Conservation (phyloP, 768 basidiomycete genomes). For the Suillus cothurnatus region DNA sequence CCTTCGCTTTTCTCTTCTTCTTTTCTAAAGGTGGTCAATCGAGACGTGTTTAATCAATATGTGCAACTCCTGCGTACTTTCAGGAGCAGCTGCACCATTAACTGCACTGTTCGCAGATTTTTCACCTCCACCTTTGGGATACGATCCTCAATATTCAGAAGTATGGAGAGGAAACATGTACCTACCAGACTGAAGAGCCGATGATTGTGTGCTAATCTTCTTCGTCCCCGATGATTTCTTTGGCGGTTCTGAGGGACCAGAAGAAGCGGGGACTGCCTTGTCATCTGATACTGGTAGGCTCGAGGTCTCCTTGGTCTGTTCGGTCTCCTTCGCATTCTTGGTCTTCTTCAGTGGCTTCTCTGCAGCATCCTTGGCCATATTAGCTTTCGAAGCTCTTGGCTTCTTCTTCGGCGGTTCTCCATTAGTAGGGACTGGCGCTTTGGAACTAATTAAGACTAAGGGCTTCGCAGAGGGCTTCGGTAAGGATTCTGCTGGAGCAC, state of each 20-base stretch:
- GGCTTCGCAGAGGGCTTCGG: slow-evolving; percentile 9
- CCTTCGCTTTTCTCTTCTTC: background rate
- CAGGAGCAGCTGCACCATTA: background rate
- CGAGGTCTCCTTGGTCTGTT: background rate
- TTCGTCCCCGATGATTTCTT: background rate
- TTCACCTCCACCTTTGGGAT: background rate
- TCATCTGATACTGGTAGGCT: background rate
- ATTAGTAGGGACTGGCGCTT: background rate
- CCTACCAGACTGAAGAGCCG: background rate
- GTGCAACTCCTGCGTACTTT: slow-evolving; percentile 1
- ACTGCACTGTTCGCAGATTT: background rate
- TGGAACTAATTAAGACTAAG: background rate
- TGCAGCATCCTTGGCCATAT: background rate
- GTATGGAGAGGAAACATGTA: no score
- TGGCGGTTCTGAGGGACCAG: background rate
- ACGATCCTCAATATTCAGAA: background rate
- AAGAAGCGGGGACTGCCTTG: background rate
- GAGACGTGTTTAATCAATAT: background rate
- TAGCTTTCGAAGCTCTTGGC: background rate
- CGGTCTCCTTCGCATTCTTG: slow-evolving; percentile 10
- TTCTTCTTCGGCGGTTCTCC: slow-evolving; percentile 15
- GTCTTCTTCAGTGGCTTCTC: slow-evolving; percentile 12
- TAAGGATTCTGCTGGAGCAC: background rate
- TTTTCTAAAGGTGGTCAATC: background rate
- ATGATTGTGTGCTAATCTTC: background rate